Percentiles rank a stretch among this genome's conserved stretches.
phyloP scores from a whole-genome alignment of 1,284 basidiomycete genomes.

The Ganoderma boninense region DNA sequence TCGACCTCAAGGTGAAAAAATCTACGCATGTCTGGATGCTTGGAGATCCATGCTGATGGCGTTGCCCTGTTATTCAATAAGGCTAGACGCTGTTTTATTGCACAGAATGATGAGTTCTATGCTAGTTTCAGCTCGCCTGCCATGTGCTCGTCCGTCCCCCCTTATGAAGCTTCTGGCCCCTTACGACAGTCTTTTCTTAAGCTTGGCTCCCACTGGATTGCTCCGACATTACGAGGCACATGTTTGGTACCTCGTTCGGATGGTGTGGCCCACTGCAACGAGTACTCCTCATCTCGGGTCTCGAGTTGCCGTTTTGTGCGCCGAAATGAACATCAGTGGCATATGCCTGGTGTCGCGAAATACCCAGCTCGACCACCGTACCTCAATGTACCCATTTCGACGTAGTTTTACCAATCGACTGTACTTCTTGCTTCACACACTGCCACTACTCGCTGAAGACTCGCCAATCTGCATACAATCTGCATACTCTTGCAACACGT shows the following conservation, averaged over 20 bases:
- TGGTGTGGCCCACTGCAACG: background rate
- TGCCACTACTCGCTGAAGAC: constrained; percentile 1
- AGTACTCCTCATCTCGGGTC: background rate
- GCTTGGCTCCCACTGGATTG: background rate
- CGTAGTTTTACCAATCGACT: background rate
- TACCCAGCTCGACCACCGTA: background rate
- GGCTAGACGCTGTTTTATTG: too few relatives aligned
- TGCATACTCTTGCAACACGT: too few relatives aligned
- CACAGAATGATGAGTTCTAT: too few relatives aligned
- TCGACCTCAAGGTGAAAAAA: too few relatives aligned
- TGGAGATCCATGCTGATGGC: too few relatives aligned
- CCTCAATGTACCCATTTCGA: background rate
- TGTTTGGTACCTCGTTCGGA: background rate
- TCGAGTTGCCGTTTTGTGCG: background rate
- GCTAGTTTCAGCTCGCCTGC: too few relatives aligned
- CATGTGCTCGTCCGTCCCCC: too few relatives aligned
- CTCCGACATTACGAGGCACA: background rate
- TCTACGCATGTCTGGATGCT: too few relatives aligned
- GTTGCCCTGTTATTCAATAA: too few relatives aligned
- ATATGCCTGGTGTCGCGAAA: background rate
- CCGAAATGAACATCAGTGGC: background rate
- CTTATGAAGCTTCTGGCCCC: too few relatives aligned
- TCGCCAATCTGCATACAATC: background rate
- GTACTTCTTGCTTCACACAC: background rate
- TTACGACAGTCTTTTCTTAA: background rate